These are phyloP conservation scores for Gamsiella multidivaricata DNA, from an alignment of 192 early-diverging fungal genomes.

Conservation along the genomic window DNA sequence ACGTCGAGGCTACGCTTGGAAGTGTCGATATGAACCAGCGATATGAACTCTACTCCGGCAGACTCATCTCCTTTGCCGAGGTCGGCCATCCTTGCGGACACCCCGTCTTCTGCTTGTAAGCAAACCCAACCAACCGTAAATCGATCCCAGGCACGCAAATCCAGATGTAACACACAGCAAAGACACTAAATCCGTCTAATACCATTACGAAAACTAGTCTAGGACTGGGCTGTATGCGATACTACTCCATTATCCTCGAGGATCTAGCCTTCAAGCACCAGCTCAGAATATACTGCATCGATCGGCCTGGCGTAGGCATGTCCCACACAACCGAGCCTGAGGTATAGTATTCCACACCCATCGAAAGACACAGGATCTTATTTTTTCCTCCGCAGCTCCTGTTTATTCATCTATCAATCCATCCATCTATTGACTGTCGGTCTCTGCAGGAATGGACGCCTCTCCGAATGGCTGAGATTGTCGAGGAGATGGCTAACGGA, in stretches of 20 bases:
- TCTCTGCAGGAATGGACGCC: constrained; percentile 22
- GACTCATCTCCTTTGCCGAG: constrained; percentile 56
- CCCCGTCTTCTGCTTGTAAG: constrained; percentile 58
- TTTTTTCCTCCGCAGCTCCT: too few species aligned
- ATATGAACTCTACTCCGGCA: constrained; percentile 52
- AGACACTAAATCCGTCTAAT: too few species aligned
- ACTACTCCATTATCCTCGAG: constrained; percentile 56
- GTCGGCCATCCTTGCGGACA: constrained; percentile 54
- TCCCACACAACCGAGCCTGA: constrained; percentile 50
- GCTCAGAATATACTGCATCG: constrained; percentile 57
- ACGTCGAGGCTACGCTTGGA: constrained; percentile 50
- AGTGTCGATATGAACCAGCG: constrained; percentile 57
- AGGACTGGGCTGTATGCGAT: constrained; percentile 53
- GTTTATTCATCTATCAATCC: not conserved
- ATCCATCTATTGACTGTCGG: not conserved
- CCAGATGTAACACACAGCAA: too few species aligned
- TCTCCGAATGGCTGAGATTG: constrained; percentile 52
- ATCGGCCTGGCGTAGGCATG: constrained; percentile 56
- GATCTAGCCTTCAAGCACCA: constrained; percentile 55
- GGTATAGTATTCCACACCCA: too few species aligned
- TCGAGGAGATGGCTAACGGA: constrained; percentile 54
- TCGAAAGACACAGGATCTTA: too few species aligned
- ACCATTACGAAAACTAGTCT: too few species aligned
- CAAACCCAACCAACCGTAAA: not conserved
- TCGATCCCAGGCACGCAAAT: not conserved